Percentiles rank a stretch among this genome's conserved stretches.
phyloP scores from a whole-genome alignment of 2,329 filamentous ascomycete species.

The Ascochyta koolunga region DNA sequence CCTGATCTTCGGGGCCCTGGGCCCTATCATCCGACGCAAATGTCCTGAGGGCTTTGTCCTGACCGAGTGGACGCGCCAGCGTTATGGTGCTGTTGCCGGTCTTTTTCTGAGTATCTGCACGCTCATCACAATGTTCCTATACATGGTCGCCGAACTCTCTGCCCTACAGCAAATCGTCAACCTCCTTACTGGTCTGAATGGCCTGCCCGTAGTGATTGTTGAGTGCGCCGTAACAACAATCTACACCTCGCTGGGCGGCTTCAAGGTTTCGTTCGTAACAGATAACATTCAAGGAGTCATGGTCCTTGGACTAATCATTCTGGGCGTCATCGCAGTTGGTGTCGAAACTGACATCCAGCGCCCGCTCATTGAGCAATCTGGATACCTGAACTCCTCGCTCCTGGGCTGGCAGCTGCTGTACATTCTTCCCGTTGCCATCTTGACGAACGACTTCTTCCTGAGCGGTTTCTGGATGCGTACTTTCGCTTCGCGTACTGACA shows the following conservation, averaged over 20 bases:
- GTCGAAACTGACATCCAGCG: conserved; percentile 75
- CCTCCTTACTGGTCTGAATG: conserved; percentile 74
- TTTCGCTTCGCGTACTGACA: conserved; percentile 79
- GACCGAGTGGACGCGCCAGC: conserved; percentile 82
- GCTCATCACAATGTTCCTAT: conserved; percentile 80
- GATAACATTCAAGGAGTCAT: conserved; percentile 82
- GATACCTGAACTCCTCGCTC: conserved; percentile 70
- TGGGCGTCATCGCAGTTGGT: conserved; percentile 79
- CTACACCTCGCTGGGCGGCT: conserved; percentile 83
- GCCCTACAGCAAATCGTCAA: conserved; percentile 80
- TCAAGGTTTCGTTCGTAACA: conserved; percentile 82
- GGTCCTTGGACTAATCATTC: conserved; percentile 75
- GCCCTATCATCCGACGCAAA: conserved; percentile 77
- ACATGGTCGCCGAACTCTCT: conserved; percentile 85
- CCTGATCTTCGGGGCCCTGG: conserved; percentile 74
- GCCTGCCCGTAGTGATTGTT: conserved; percentile 77
- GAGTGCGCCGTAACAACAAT: conserved; percentile 79
- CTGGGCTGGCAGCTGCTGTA: conserved; percentile 87
- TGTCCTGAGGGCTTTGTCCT: conserved; percentile 84
- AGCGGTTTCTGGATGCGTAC: conserved; percentile 85
- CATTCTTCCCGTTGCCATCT: conserved; percentile 78
- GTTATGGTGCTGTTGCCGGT: conserved; percentile 72
- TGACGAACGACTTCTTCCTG: conserved; percentile 88
- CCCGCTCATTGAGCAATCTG: conserved; percentile 70
- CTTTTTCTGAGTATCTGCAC: conserved; percentile 79